Conservation (phyloP, 2,329 filamentous ascomycete genomes). For the Calonectria hongkongensis region DNA sequence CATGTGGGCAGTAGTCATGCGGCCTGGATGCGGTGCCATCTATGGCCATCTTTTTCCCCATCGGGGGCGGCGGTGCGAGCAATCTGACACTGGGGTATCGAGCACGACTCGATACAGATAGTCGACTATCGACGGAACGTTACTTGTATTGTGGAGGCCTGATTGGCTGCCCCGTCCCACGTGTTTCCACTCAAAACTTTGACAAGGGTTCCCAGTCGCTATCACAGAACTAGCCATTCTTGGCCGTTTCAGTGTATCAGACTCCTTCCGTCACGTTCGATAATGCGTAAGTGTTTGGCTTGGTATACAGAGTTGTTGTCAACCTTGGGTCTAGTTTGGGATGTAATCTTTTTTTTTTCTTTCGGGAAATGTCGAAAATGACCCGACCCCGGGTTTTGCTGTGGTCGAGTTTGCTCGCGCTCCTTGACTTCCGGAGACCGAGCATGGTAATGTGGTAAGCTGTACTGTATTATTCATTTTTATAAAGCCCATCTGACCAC, state of each 20-base stretch:
- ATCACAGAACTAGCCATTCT: constrained; percentile 7
- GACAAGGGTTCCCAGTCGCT: constrained; percentile 9
- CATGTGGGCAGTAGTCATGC: neutral
- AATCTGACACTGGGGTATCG: neutral
- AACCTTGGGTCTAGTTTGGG: neutral
- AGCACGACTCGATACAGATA: constrained; percentile 8
- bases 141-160: neutral
- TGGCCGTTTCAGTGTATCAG: constrained; percentile 3
- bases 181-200: constrained; percentile 11
- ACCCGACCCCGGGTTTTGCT: neutral
- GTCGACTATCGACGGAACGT: constrained; percentile 5
- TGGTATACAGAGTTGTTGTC: neutral
- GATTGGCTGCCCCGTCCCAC: neutral
- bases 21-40: neutral
- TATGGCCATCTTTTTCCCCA: neutral
- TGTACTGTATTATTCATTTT: neutral
- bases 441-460: neutral
- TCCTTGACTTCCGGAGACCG: neutral
- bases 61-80: constrained; percentile 11
- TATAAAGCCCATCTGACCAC: neutral
- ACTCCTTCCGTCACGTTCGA: constrained; percentile 9
- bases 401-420: neutral
- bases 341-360: neutral
- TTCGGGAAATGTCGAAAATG: neutral
- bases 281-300: neutral